Evolutionary conservation across 2,329 filamentous ascomycete genomes (phyloP).

Genomic region (Colletotrichum sansevieriae): DNA sequence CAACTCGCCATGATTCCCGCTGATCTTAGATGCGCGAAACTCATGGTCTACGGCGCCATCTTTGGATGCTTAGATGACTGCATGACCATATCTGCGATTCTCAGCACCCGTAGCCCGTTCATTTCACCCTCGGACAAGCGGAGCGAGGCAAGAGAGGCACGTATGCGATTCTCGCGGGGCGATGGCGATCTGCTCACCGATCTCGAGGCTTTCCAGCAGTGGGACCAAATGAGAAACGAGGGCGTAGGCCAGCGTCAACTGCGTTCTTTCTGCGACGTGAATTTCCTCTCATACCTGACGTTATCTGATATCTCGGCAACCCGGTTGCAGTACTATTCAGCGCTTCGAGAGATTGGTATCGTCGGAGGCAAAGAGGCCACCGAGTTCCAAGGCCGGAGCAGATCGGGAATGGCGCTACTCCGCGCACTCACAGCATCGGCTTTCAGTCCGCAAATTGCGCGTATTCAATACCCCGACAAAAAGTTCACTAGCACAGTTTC

Average conservation of each 20-base stretch:
- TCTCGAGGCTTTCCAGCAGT: slow-evolving; percentile 84
- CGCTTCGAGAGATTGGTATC: slow-evolving; percentile 88
- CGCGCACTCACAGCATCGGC: slow-evolving; percentile 79
- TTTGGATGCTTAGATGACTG: slow-evolving; percentile 93
- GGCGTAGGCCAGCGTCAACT: slow-evolving; percentile 72
- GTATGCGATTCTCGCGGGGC: slow-evolving; percentile 78
- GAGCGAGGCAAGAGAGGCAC: slow-evolving; percentile 83
- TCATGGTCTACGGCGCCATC: slow-evolving; percentile 94
- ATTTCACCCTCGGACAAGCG: slow-evolving; percentile 85
- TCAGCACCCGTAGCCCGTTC: slow-evolving; percentile 92
- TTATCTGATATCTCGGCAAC: slow-evolving; percentile 91
- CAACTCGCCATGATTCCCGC: slow-evolving; percentile 97
- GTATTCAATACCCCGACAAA: slow-evolving; percentile 94
- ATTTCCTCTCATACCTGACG: slow-evolving; percentile 86
- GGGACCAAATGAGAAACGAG: slow-evolving; percentile 75
- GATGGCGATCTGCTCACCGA: slow-evolving; percentile 93
- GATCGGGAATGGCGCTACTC: slow-evolving; percentile 61
- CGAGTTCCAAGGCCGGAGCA: slow-evolving; percentile 48
- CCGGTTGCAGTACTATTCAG: slow-evolving; percentile 84
- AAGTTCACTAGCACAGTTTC: slow-evolving; percentile 91
- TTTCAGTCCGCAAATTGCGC: slow-evolving; percentile 87
- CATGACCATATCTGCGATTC: slow-evolving; percentile 88
- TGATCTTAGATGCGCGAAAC: slow-evolving; percentile 91
- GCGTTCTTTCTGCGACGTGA: slow-evolving; percentile 83
- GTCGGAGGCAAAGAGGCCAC: slow-evolving; percentile 58